A percentile compares a stretch with the other conserved stretches of the same genome.
Conservation (phyloP, 345 rosid genomes). For the Rhodamnia argentea region DNA sequence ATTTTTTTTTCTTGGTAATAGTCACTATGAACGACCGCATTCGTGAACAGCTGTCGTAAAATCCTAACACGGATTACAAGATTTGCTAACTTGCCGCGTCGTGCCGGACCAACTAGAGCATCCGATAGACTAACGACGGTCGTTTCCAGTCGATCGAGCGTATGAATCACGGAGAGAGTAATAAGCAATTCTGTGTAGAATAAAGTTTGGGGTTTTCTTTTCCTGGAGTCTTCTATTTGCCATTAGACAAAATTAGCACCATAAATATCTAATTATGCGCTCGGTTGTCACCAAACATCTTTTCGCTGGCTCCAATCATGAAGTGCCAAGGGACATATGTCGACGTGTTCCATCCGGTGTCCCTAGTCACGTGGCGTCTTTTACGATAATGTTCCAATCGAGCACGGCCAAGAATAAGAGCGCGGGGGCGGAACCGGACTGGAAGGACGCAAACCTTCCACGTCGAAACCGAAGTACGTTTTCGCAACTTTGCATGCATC, state of each 20-base stretch:
- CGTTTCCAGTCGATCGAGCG: neutral
- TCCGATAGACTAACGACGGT: neutral
- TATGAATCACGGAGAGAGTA: neutral
- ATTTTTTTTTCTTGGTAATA: neutral
- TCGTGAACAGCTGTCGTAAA: neutral
- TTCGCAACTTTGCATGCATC: neutral
- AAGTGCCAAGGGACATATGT: neutral
- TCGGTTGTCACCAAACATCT: neutral
- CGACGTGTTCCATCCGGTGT: neutral
- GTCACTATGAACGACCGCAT: neutral
- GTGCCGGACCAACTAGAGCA: neutral
- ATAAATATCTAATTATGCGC: neutral
- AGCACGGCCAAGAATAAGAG: neutral
- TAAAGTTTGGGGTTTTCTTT: neutral
- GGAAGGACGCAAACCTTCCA: neutral
- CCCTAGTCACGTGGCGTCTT: neutral
- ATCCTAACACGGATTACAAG: neutral
- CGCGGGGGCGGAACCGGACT: neutral
- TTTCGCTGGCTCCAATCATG: neutral
- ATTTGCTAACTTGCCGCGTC: neutral
- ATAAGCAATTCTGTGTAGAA: neutral
- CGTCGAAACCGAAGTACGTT: neutral
- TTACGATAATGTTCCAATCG: neutral
- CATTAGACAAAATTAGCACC: neutral
- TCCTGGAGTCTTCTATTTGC: neutral